Percentiles rank a stretch among this genome's conserved stretches.
These are phyloP conservation scores for Ochetophila trinervis DNA, from an alignment of 306 rosid species.

Conservation along the genomic window DNA sequence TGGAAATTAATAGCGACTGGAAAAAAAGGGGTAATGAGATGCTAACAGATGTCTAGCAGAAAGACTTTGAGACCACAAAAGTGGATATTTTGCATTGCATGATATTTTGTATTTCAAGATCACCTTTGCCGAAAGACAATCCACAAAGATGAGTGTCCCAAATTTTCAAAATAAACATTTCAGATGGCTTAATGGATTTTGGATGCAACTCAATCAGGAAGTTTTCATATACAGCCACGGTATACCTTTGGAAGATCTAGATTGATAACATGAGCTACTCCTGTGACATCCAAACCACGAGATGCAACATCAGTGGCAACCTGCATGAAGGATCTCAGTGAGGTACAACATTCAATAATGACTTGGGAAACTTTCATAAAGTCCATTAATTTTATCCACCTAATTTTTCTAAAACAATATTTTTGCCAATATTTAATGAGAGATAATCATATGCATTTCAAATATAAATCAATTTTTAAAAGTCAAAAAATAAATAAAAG, in stretches of 20 bases:
- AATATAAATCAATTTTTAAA: not conserved
- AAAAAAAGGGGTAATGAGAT: conserved; percentile 42
- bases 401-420: no score
- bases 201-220: conserved; percentile 20
- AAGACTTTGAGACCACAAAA: conserved; percentile 16
- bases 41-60: conserved; percentile 39
- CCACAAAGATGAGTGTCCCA: conserved; percentile 18
- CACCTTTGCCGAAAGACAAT: conserved; percentile 20
- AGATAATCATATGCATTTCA: not conserved
- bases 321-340: conserved; percentile 35
- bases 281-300: conserved; percentile 90
- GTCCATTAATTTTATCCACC: no score
- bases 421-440: not conserved
- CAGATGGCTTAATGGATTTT: conserved; percentile 14
- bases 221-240: conserved; percentile 4
- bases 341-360: conserved; percentile 7
- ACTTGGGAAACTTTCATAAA: conserved; percentile 1
- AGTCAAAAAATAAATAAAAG: not conserved
- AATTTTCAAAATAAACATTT: conserved; percentile 23
- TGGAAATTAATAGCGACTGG: conserved; percentile 48
- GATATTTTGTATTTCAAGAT: not conserved
- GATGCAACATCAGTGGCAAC: conserved; percentile 94
- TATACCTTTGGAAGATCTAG: conserved; percentile 93
- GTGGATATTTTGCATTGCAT: conserved; percentile 2
- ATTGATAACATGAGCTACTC: conserved; percentile 84